These are phyloP conservation scores for Dentipellis fragilis DNA, from an alignment of 768 basidiomycete genomes.

Conservation along the genomic window DNA sequence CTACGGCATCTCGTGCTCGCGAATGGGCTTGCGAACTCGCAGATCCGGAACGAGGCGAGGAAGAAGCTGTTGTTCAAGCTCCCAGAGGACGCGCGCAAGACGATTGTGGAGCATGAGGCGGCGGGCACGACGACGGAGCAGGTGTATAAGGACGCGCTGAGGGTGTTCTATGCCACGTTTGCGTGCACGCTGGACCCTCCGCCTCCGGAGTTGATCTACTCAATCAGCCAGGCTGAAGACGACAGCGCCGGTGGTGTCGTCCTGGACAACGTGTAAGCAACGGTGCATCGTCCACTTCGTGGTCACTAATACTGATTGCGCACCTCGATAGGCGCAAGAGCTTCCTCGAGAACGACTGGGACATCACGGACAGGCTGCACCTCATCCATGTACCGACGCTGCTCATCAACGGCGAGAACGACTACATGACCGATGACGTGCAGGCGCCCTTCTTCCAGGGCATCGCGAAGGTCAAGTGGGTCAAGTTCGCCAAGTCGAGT, in stretches of 20 bases:
- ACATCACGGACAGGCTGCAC: slow-evolving; percentile 8
- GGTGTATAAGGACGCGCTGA: not conserved
- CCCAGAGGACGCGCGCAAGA: slow-evolving; percentile 30
- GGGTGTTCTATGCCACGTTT: not conserved
- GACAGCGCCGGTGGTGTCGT: not conserved
- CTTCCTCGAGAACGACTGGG: not conserved
- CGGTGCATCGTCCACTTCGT: not conserved
- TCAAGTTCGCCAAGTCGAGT: slow-evolving; percentile 27
- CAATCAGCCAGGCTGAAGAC: not conserved
- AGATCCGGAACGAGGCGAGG: slow-evolving; percentile 21
- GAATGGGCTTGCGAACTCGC: slow-evolving; percentile 28
- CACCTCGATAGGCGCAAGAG: not conserved
- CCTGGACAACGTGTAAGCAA: not conserved
- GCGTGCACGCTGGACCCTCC: not conserved
- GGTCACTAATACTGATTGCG: not conserved
- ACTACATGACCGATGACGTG: slow-evolving; percentile 9
- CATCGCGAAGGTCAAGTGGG: slow-evolving; percentile 22
- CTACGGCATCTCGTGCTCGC: slow-evolving; percentile 32
- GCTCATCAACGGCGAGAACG: slow-evolving; percentile 12
- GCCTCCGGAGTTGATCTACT: not conserved
- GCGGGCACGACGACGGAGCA: not conserved
- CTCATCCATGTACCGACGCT: slow-evolving; percentile 10
- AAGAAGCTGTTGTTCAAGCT: slow-evolving; percentile 29
- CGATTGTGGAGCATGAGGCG: not conserved
- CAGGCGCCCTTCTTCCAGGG: slow-evolving; percentile 6